Base-by-base conservation (phyloP, 1,284 basidiomycete genomes). In the Malassezia pachydermatis region DNA sequence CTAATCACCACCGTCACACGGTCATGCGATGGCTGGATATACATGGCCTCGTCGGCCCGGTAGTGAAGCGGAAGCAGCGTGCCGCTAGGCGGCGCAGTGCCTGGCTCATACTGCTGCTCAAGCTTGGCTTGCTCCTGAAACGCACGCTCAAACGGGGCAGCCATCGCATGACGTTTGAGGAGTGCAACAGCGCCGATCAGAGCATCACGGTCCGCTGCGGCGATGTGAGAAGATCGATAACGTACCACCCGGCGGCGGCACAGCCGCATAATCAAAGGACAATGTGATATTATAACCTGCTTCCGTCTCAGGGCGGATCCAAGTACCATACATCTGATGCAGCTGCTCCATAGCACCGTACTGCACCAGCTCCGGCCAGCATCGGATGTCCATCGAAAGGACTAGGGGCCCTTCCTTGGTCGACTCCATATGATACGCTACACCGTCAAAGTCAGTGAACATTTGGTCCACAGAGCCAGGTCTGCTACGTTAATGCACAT, bases 1-100 rank as follows among this genome's bases (percentile, higher is more conserved):
- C 86, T 89, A 75, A 99, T 98, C 65, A 96, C 87, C 50, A 96
- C 88, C 0, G 94, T 98, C 42, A 99, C 92, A 54, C 94, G 84
- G 77, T 99, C 94, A 43, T 82, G 80, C 36, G 84, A 82, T 4
- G 94, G 88, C 65, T 88, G 86, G 34, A 99, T 80, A 73, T 90
- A 98, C 73, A 98, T 94, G 7, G 87, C 89, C 74, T 99, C 94
- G 64, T 94, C 87, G 17, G 74, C 73, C 86, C 90, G 58, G 54
- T 98, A 98, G 73, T 90, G 84, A 59, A 99, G 79, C 52, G 83
- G 77, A 53, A 96, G 75, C 33, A 92, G 84, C 37, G 86, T 84
- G 13, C 59, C 58, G 2, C 43, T 39, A 25, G 41, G 39, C 11
- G 73, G 48, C 1, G 63, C 23, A 76, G 78, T 52, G 4, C 76